Evolutionary conservation across 2,329 filamentous ascomycete genomes (phyloP), one percentile per base, ranked within the genome.

Genomic region (Botrytis medusae): DNA sequence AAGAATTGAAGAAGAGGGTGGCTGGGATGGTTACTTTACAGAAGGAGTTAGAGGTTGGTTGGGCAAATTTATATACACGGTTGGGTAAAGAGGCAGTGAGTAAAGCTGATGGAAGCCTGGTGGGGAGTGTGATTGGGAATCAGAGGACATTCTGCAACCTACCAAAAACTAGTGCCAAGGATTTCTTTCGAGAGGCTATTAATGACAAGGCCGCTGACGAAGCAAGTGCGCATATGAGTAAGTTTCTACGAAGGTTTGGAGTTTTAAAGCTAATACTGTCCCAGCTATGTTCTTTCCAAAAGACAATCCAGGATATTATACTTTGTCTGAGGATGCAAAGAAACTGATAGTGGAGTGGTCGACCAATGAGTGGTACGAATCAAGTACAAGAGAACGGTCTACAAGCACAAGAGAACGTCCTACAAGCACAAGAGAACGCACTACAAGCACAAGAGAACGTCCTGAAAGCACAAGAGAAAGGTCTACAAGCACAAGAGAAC

Each of bases 91-190:
- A 89, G 22, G 91, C 92, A 22, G 82, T 85, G 69, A 79, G 86
- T 79, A 85, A 87, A 83, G 78, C 86, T 64, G 77, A 77, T 74
- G 79, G 83, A 81, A 84, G 74, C 79, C 80, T 91, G 82, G 83
- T 88, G 71, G 84, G 87, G 40, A 87, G 86, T 42, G 87, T 93
- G 51, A 82, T 92, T 29, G 91, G 91, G 1, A 88, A 87, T 69
- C 87, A 95, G 75, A 87, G 96, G 77, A 98, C 95, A 0, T 99
- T 98, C 81, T 97, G 95, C 83, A 93, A 94, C 74, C 81, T 97
- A 72, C 94, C 94, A 2, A 86, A 87, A 76, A 87, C 86, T 72
- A 83, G 84, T 75, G 82, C 72, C 74, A 87, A 74, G 83, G 88
- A 79, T 75, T 86, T 78, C 77, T 97, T 93, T 92, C 86, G 86